These are phyloP conservation scores for Endocarpon pusillum DNA, from an alignment of 495 filamentous ascomycete genomes.

Conservation along the genomic window DNA sequence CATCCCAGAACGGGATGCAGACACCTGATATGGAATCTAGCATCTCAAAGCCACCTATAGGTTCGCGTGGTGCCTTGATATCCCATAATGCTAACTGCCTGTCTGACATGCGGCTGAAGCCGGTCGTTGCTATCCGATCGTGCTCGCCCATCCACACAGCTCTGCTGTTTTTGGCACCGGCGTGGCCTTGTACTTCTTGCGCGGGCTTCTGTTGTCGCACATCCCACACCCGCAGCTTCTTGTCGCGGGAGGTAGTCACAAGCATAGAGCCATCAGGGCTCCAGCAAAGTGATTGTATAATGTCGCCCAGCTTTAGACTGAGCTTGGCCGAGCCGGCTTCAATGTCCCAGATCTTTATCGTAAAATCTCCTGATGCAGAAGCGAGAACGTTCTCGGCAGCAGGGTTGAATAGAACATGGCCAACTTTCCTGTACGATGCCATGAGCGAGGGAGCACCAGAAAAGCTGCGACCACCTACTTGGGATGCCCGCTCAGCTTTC, in stretches of 20 bases:
- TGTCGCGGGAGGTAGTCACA: slow-evolving; percentile 90
- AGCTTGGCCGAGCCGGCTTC: slow-evolving; percentile 54
- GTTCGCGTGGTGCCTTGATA: slow-evolving; percentile 57
- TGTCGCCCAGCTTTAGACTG: slow-evolving; percentile 68
- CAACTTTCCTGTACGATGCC: slow-evolving; percentile 55
- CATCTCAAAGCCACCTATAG: slow-evolving; percentile 72
- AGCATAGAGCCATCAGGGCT: slow-evolving; percentile 78
- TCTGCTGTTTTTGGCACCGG: slow-evolving; percentile 91
- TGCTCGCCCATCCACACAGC: slow-evolving; percentile 93
- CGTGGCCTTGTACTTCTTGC: slow-evolving; percentile 71
- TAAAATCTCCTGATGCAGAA: slow-evolving; percentile 86
- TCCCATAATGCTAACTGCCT: slow-evolving; percentile 93
- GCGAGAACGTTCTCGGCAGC: slow-evolving; percentile 91
- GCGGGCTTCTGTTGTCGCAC: slow-evolving; percentile 77
- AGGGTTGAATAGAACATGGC: slow-evolving; percentile 94
- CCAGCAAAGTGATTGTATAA: slow-evolving; percentile 92
- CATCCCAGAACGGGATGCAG: slow-evolving; percentile 99
- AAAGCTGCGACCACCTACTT: slow-evolving; percentile 18
- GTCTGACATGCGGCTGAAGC: slow-evolving; percentile 97
- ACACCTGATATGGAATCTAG: slow-evolving; percentile 93
- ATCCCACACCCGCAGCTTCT: slow-evolving; percentile 96
- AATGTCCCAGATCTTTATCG: slow-evolving; percentile 92
- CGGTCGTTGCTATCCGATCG: slow-evolving; percentile 85
- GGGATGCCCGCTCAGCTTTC: slow-evolving; percentile 53
- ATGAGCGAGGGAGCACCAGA: slow-evolving; percentile 4